These are phyloP conservation scores for Bothriochloa decipiens DNA, from an alignment of 176 grass and related monocot genomes.

Conservation along the genomic window DNA sequence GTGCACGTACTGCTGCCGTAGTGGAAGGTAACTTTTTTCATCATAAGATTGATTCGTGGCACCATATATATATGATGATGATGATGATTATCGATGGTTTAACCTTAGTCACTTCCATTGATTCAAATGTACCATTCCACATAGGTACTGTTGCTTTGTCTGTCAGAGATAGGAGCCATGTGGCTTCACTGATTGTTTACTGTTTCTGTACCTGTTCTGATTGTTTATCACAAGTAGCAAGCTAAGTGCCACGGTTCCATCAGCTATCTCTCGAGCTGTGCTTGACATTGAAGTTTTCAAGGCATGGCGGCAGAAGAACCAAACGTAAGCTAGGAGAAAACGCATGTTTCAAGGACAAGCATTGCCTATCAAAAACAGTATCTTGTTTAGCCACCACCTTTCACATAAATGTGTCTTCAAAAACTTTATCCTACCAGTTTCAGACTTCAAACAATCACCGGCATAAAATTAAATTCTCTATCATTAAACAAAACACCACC, in stretches of 20 bases:
- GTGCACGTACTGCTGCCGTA: neutral
- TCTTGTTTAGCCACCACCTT: neutral
- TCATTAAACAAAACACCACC: neutral
- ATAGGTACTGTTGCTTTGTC: neutral
- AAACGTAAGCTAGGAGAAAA: neutral
- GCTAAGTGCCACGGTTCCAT: neutral
- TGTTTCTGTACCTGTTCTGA: neutral
- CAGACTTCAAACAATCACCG: neutral
- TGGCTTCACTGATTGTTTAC: neutral
- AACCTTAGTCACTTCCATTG: neutral
- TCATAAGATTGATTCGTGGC: neutral
- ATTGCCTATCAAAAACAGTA: slow-evolving; percentile 1
- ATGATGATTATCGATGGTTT: neutral
- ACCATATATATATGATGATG: neutral
- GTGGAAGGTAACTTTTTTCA: slow-evolving; percentile 4
- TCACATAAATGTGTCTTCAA: neutral
- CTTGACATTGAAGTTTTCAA: neutral
- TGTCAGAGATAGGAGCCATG: neutral
- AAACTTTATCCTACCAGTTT: neutral
- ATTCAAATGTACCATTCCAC: neutral
- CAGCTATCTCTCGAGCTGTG: neutral
- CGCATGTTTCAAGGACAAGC: neutral
- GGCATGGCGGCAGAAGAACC: neutral
- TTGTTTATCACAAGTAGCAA: neutral
- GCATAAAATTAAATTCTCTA: neutral